Evolutionary conservation across 2,329 filamentous ascomycete species (phyloP), one percentile per base, ranked within the genome.

Genomic region (Xylariaceae sp.): DNA sequence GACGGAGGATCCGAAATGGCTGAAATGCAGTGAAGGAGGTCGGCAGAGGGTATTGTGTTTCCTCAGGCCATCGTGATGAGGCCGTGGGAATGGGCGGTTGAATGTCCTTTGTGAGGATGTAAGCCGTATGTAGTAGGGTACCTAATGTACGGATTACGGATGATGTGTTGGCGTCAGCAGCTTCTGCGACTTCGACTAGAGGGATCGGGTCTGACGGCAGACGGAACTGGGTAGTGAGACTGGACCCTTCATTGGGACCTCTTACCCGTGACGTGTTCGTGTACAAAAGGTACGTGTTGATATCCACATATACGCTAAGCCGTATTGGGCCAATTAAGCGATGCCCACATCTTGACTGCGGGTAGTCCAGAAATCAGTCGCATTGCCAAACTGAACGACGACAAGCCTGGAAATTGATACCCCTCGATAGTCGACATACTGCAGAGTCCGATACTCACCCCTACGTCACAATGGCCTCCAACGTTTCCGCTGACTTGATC

Each of bases 401-500:
- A 57, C 51, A 44, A 27, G 22, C 22, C 22, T 27, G 22, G 7
- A 27, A 27, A 27, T 27, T 7, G 22, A 27, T 27, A 27, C 22
- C 22, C 22, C 22, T 27, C 22, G 22, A 27, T 27, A 27, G 22
- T 27, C 22, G 22, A 27, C 22, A 27, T 27, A 27, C 48, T 41
- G 30, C 39, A 41, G 49, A 47, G 43, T 47, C 40, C 36, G 40
- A 45, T 46, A 50, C 45, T 22, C 33, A 39, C 66, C 22, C 22
- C 67, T 64, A 72, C 68, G 64, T 67, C 79, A 82, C 73, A 74
- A 82, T 82, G 77, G 71, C 74, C 62, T 69, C 70, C 64, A 89
- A 90, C 80, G 80, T 95, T 70, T 95, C 90, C 73, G 76, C 85
- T 70, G 91, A 96, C 77, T 82, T 96, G 67, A 78, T 96, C 81